Conservation (phyloP, 306 rosid species). For the Vigna radiata region DNA sequence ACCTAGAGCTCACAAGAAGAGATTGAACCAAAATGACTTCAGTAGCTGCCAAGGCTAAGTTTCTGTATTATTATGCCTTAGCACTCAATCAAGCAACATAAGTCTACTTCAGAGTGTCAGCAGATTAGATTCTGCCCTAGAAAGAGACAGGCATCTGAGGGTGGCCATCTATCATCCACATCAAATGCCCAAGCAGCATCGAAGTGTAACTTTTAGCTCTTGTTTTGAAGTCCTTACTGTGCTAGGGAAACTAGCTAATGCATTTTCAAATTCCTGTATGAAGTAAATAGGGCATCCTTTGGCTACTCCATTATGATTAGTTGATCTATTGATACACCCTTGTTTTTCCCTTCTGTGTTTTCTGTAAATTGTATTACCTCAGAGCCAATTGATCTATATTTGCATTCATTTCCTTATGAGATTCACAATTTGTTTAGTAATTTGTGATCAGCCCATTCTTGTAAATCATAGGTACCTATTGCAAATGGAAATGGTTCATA, state of each 20-base stretch:
- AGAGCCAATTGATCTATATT: slow-evolving; percentile 37
- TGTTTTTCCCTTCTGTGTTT: slow-evolving; percentile 36
- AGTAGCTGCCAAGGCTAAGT: not conserved
- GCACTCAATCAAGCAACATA: not conserved
- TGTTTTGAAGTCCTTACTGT: slow-evolving; percentile 4
- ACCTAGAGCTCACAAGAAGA: not conserved
- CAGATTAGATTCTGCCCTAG: not conserved
- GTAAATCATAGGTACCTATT: slow-evolving; percentile 80
- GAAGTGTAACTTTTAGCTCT: slow-evolving; percentile 9
- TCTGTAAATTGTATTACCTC: not conserved
- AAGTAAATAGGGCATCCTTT: slow-evolving; percentile 39
- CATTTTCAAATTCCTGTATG: slow-evolving; percentile 27
- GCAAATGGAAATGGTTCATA: slow-evolving; percentile 97
- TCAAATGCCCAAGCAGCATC: not conserved
- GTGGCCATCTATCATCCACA: not conserved
- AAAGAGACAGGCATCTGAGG: not conserved
- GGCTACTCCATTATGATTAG: slow-evolving; percentile 30
- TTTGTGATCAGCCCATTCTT: slow-evolving; percentile 27
- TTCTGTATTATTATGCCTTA: not conserved
- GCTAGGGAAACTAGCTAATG: slow-evolving; percentile 22
- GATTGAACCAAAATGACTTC: not conserved
- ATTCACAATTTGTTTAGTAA: slow-evolving; percentile 18
- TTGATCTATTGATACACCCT: no score
- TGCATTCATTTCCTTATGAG: slow-evolving; percentile 8
- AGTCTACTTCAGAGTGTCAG: no score